Percentiles rank a stretch among this genome's conserved stretches.
Conservation (phyloP, 2,329 filamentous ascomycete genomes). For the Beauveria scarabaeidicola region DNA sequence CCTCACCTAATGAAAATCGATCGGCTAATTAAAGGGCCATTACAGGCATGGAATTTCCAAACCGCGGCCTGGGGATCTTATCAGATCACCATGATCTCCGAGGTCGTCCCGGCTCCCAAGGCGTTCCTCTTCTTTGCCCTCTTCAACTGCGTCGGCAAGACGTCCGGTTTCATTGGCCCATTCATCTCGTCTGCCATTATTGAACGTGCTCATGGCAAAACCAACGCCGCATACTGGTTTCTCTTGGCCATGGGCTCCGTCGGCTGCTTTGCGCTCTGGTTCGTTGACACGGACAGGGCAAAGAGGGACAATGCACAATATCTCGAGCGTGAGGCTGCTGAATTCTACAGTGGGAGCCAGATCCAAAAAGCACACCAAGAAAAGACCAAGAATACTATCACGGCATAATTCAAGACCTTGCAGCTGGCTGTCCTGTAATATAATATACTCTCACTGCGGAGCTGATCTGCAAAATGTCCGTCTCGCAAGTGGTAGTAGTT, state of each 20-base stretch:
- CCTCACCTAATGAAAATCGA: too few relatives aligned
- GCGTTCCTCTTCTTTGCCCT: conserved; percentile 18
- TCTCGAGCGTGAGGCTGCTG: conserved; percentile 41
- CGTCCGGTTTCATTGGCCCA: conserved; percentile 18
- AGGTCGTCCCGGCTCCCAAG: conserved; percentile 17
- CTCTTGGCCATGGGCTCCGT: conserved; percentile 15
- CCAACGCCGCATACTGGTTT: conserved; percentile 16
- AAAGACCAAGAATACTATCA: background rate
- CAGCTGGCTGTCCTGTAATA: background rate
- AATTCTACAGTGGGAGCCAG: conserved; percentile 52
- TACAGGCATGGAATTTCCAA: conserved; percentile 14
- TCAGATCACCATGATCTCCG: conserved; percentile 18
- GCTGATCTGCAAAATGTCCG: conserved; percentile 29
- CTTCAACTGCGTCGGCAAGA: conserved; percentile 18
- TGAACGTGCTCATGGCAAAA: conserved; percentile 10
- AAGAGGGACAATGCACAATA: conserved; percentile 16
- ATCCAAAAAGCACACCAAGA: conserved; percentile 50
- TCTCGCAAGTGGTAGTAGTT: too few relatives aligned
- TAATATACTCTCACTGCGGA: background rate
- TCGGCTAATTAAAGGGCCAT: background rate
- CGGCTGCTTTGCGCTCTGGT: conserved; percentile 14
- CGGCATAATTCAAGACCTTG: background rate
- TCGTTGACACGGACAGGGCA: conserved; percentile 16
- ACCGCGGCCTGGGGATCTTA: conserved; percentile 15
- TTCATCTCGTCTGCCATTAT: conserved; percentile 19